Evolutionary conservation across 768 basidiomycete species (phyloP).

Genomic region (Mycena venus): DNA sequence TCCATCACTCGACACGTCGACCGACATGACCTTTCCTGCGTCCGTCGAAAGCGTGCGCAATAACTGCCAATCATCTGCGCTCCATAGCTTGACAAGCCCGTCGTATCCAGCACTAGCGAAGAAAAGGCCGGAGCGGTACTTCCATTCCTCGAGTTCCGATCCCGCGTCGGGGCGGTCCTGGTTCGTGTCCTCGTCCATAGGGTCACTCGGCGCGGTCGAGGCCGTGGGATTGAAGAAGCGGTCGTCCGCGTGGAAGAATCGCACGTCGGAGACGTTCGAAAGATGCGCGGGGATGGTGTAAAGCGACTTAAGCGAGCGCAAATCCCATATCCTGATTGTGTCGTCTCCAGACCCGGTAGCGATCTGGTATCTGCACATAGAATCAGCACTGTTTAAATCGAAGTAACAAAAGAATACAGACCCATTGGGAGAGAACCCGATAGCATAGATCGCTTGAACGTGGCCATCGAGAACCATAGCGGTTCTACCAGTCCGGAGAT

Average conservation of each 20-base stretch:
- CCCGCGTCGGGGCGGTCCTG: constrained; percentile 51
- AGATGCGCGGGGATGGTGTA: constrained; percentile 98
- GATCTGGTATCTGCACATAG: constrained; percentile 85
- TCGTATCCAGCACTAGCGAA: constrained; percentile 96
- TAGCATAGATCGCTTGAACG: constrained; percentile 90
- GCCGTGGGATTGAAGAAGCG: constrained; percentile 57
- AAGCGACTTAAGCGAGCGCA: constrained; percentile 91
- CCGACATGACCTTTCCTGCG: constrained; percentile 98
- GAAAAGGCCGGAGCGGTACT: constrained; percentile 90
- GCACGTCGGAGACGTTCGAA: constrained; percentile 94
- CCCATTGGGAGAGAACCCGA: constrained; percentile 97
- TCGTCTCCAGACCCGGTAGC: constrained; percentile 98
- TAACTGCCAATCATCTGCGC: constrained; percentile 97
- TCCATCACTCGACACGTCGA: constrained; percentile 89
- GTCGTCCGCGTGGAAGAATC: constrained; percentile 87
- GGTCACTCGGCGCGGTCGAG: constrained; percentile 56
- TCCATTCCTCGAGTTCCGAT: constrained; percentile 74
- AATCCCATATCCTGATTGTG: constrained; percentile 98
- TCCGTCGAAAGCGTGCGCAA: constrained; percentile 91
- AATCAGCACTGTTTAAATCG: constrained; percentile 15
- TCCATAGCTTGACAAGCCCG: constrained; percentile 96
- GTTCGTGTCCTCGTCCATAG: constrained; percentile 62
- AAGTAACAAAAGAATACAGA: constrained; percentile 55
- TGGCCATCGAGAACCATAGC: constrained; percentile 99
- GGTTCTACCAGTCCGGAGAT: constrained; percentile 92